Evolutionary conservation across 2,329 filamentous ascomycete species (phyloP), one percentile per base, ranked within the genome.

Genomic region (Penicillium verrucosum): DNA sequence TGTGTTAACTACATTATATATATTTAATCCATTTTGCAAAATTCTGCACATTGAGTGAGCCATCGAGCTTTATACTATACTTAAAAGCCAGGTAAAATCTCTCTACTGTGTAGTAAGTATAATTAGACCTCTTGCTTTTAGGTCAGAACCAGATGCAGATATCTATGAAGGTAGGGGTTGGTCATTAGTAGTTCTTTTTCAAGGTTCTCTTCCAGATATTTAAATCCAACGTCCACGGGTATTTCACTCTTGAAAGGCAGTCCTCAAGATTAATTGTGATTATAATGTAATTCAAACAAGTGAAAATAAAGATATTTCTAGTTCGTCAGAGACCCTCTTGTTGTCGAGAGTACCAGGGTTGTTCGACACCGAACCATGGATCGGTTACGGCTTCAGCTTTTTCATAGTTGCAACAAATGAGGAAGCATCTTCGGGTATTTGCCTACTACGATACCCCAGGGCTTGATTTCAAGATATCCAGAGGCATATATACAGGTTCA

Each of bases 321-420:
- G 18, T 37, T 36, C 8, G 18, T 4, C 18, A 23, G 18, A n/a
- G 18, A 43, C n/a, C 29, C 25, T 41, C 47, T 42, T 42, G 27
- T 25, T 50, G 5, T 50, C 14, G 25, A 18, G 29, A 16, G 49
- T 51, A 45, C 49, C 49, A 51, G 40, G 49, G 29, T 45, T 45
- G 8, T 36, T 45, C 29, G 16, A 27, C 5, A 12, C 21, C 11
- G 45, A 54, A 54, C 54, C 54, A 57, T 57, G 54, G 54, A 44
- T 57, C 50, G 41, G 49, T 4, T 34, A 11, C 42, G 32, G 34
- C 42, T 52, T 48, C 14, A 1, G 14, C 14, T n/a, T n/a, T 47
- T n/a, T 16, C 9, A 36, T 47, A 25, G n/a, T 25, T n/a, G 14
- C 9, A 23, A n/a, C 21, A 8, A 25, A 34, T 11, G 3, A 3